Percentiles rank a stretch among this genome's conserved stretches.
phyloP scores from a whole-genome alignment of 192 early-diverging fungal genomes.

The Diversispora epigaea region DNA sequence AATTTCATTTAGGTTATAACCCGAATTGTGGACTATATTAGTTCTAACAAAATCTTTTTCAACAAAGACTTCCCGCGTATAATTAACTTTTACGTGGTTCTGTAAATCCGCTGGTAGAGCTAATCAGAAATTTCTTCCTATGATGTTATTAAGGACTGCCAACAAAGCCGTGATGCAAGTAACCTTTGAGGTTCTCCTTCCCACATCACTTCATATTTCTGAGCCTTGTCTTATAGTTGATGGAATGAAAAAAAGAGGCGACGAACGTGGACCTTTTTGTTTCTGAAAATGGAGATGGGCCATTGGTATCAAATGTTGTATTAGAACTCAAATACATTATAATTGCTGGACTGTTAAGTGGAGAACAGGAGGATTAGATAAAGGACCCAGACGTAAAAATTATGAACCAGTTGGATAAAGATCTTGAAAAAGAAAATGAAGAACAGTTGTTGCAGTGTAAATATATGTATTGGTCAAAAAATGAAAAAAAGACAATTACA shows the following conservation, averaged over 20 bases:
- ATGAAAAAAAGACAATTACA: constrained; percentile 1
- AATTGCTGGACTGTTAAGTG: constrained; percentile 1
- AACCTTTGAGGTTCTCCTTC: constrained; percentile 18
- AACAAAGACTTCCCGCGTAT: no score
- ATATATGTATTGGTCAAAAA: constrained; percentile 6
- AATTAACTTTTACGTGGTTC: no score
- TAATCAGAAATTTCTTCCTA: no score
- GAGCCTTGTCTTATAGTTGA: constrained; percentile 5
- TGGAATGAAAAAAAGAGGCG: constrained; percentile 5
- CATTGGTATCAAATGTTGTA: constrained; percentile 3
- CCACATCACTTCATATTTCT: not conserved
- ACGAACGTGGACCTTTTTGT: not conserved
- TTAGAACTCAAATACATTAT: constrained; percentile 14
- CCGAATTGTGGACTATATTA: no score
- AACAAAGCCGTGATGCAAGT: constrained; percentile 12
- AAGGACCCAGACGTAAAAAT: constrained; percentile 4
- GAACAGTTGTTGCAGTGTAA: not conserved
- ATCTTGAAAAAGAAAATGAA: no score
- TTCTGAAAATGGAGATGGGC: not conserved
- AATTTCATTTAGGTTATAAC: no score
- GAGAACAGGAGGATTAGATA: not conserved
- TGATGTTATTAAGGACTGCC: constrained; percentile 11
- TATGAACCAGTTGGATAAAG: constrained; percentile 5
- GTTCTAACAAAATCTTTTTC: no score
- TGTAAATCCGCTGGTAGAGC: no score